Evolutionary conservation across 225 moss, liverwort and hornwort species (phyloP), one percentile per base, ranked within the genome.

Genomic region (Sphagnum tenellum): DNA sequence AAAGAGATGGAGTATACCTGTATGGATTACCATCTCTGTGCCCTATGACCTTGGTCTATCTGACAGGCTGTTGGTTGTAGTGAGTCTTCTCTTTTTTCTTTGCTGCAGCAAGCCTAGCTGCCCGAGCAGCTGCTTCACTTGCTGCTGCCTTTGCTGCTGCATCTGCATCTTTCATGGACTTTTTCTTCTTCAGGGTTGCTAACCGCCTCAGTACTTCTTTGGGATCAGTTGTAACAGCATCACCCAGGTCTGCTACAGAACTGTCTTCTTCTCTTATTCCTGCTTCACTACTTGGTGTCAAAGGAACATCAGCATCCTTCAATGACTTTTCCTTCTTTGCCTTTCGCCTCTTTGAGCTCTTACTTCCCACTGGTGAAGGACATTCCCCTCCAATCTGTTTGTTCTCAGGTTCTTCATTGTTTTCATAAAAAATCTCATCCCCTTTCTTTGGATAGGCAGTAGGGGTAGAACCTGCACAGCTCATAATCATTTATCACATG

Each of bases 311-410:
- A 53, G 76, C 85, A 66, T 85, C 85, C 58, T 82, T 85, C 7
- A 85, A 85, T 46, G 85, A 85, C 55, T 85, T 85, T 70, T 85
- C 85, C 74, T 82, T 85, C 74, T 85, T 85, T 3, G 85, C 85
- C 76, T 85, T 85, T 68, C 85, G 67, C 55, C 85, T 70, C 69
- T 85, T 85, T 3, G 81, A 85, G 55, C 85, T 85, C 55, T 85
- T 85, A 73, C 78, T 85, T 64, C 79, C 75, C 4, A 75, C 50
- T 56, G 81, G 61, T 52, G 74, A 55, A 56, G 78, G 82, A 45
- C 61, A 47, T 52, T 72, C 85, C 57, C 74, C 78, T 4, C 29
- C 29, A 29, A 59, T 44, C 66, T 78, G 9, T 9, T 9, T n/a
- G 9, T 56, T n/a, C n/a, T 56, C 76, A 58, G 72, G 71, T 70